Conservation (phyloP, 176 grass and related monocot species). For the Panicum miliaceum region DNA sequence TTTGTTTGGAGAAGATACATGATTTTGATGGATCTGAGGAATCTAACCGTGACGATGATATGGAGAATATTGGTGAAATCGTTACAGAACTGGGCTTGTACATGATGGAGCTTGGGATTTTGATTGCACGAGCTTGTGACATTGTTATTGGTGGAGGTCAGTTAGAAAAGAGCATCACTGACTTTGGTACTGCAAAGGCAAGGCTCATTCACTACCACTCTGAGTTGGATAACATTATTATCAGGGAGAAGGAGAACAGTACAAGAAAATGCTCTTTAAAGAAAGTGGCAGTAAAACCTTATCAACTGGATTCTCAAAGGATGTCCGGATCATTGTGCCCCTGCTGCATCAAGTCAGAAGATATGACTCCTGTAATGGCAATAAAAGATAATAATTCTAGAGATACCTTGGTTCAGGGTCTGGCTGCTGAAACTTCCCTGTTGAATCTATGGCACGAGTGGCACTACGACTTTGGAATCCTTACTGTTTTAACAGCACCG, state of each 20-base stretch:
- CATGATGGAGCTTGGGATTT: conserved; percentile 90
- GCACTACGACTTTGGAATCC: conserved; percentile 92
- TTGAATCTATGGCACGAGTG: conserved; percentile 89
- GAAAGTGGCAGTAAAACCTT: conserved; percentile 28
- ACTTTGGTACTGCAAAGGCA: conserved; percentile 73
- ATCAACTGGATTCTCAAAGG: neutral
- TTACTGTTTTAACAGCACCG: conserved; percentile 82
- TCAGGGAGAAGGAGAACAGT: conserved; percentile 44
- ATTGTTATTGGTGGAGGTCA: conserved; percentile 56
- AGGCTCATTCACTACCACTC: conserved; percentile 94
- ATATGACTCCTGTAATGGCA: neutral
- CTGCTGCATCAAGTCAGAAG: neutral
- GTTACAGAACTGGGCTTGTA: conserved; percentile 63
- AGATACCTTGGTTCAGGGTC: neutral
- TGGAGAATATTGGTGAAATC: conserved; percentile 54
- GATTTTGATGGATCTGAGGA: conserved; percentile 20
- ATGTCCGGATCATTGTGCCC: neutral
- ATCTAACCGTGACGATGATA: conserved; percentile 24
- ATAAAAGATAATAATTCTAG: conserved; percentile 1
- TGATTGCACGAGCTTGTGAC: conserved; percentile 73
- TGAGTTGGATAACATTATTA: conserved; percentile 60
- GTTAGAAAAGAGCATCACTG: conserved; percentile 69
- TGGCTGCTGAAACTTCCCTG: neutral
- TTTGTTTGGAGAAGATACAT: neutral
- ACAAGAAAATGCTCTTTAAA: conserved; percentile 1